These are phyloP conservation scores for Suillus ampliporus DNA, from an alignment of 768 basidiomycete genomes.

Conservation along the genomic window DNA sequence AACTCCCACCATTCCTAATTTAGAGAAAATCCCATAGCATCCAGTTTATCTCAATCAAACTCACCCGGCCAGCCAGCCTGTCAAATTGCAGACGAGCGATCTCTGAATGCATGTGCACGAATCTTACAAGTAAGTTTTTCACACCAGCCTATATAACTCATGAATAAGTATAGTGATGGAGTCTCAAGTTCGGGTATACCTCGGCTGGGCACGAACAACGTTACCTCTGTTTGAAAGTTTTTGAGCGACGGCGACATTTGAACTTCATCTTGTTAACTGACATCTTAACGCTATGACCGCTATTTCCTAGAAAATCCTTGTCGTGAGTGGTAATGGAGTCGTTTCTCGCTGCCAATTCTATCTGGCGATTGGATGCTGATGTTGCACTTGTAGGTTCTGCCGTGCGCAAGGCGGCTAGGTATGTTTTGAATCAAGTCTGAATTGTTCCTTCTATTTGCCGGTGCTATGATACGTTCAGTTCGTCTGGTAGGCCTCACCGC, in stretches of 20 bases:
- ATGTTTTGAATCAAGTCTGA: conserved; percentile 1
- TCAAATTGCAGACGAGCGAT: too few species aligned
- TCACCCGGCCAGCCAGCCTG: too few species aligned
- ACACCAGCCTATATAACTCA: too few species aligned
- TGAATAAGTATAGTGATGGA: too few species aligned
- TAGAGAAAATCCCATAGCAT: too few species aligned
- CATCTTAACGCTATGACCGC: background rate
- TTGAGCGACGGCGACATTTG: background rate
- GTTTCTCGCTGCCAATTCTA: background rate
- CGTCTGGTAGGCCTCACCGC: conserved; percentile 82
- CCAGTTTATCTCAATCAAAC: too few species aligned
- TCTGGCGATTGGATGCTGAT: background rate
- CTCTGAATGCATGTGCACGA: too few species aligned
- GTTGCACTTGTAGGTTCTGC: conserved; percentile 72
- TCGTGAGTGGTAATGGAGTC: conserved; percentile 96
- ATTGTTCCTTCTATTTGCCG: background rate
- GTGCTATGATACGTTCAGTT: conserved; percentile 53
- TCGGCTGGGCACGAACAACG: too few species aligned
- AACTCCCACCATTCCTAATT: too few species aligned
- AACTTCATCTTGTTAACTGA: background rate
- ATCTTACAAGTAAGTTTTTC: too few species aligned
- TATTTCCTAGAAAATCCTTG: conserved; percentile 67
- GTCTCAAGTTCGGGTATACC: too few species aligned
- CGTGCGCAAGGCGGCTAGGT: conserved; percentile 93
- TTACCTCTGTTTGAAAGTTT: background rate